These are phyloP conservation scores for Phylloporus sp. DNA, from an alignment of 768 basidiomycete species.

Conservation along the genomic window DNA sequence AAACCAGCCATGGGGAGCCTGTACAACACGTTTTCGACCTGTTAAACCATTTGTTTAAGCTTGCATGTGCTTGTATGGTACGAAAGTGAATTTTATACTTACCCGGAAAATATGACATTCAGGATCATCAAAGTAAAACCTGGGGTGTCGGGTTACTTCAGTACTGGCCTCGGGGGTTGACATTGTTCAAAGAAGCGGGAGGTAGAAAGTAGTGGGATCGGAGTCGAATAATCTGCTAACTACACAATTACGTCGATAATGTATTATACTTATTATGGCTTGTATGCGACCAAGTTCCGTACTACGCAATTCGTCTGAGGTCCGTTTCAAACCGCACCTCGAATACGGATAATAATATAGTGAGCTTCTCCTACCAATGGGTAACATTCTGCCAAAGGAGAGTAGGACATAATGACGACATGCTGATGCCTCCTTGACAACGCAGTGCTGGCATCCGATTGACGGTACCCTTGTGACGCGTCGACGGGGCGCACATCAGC, in stretches of 20 bases:
- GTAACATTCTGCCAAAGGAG: too few relatives aligned
- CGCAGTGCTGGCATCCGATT: too few relatives aligned
- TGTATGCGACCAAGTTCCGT: too few relatives aligned
- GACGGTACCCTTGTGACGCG: too few relatives aligned
- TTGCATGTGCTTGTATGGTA: not conserved
- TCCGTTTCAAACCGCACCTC: too few relatives aligned
- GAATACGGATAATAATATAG: too few relatives aligned
- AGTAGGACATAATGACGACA: conserved; percentile 85
- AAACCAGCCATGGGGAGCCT: not conserved
- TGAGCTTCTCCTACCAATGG: too few relatives aligned
- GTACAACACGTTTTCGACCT: not conserved
- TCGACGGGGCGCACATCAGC: not conserved
- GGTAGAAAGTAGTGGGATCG: too few relatives aligned
- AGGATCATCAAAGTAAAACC: not conserved
- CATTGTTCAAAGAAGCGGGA: not conserved
- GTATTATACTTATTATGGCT: too few relatives aligned
- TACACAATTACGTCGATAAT: too few relatives aligned
- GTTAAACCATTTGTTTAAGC: not conserved
- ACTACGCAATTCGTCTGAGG: too few relatives aligned
- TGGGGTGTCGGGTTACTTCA: not conserved
- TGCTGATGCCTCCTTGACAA: conserved; percentile 74
- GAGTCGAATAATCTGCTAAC: too few relatives aligned
- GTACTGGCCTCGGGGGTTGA: not conserved
- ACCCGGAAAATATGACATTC: not conserved
- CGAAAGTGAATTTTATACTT: not conserved